A percentile compares a stretch with the other conserved stretches of the same genome.
Evolutionary conservation across 129 eudicot species (phyloP).

Genomic region (Lactuca sativa): DNA sequence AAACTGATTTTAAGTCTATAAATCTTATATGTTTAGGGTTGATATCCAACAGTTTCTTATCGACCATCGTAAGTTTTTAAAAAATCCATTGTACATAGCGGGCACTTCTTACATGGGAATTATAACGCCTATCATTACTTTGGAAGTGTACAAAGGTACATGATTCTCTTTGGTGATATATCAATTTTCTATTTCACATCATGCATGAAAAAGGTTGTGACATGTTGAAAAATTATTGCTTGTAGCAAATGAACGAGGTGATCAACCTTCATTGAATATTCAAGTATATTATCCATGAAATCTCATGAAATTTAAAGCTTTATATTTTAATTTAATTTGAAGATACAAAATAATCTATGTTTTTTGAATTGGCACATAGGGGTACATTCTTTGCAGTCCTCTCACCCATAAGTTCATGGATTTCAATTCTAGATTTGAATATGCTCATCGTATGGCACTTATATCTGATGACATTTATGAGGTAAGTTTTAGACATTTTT

Average conservation of each 20-base stretch:
- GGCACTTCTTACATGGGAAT: conserved; percentile 39
- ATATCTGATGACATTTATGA: conserved; percentile 38
- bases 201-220: background rate
- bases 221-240: background rate
- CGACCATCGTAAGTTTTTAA: conserved; percentile 36
- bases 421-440: conserved; percentile 35
- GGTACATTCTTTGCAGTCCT: conserved; percentile 42
- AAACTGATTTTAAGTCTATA: background rate
- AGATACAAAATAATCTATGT: background rate
- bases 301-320: background rate
- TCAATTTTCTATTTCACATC: background rate
- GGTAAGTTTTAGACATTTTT: background rate
- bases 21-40: background rate
- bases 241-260: conserved; percentile 35
- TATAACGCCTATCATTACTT: conserved; percentile 27
- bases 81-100: conserved; percentile 32
- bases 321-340: background rate
- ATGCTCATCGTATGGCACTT: conserved; percentile 41
- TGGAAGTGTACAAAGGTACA: conserved; percentile 38
- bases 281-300: conserved; percentile 15
- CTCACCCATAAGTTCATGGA: conserved; percentile 33
- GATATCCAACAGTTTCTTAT: conserved; percentile 28
- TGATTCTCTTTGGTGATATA: background rate
- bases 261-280: conserved; percentile 35
- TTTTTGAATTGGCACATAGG: conserved; percentile 23